Base-by-base conservation (phyloP, 805 yeast genomes). In the Yamadazyma tumulicola region DNA sequence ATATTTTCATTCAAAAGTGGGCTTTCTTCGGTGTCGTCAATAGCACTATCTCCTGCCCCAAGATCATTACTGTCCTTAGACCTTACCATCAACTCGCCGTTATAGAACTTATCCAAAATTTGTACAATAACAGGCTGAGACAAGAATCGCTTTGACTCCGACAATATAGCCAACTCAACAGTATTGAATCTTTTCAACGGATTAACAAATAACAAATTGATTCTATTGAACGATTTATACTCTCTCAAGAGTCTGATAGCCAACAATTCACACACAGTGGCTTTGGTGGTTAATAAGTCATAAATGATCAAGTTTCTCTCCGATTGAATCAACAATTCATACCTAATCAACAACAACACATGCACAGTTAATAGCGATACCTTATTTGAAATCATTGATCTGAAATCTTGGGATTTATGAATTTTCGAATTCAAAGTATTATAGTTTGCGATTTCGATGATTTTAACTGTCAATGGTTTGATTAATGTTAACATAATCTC, bases 61-160 rank as follows among this genome's bases (percentile, higher is more conserved):
- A 16, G 31, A n/a, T n/a, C n/a, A n/a, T n/a, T n/a, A n/a, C n/a
- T n/a, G 20, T 34, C 36, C 16, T 40, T 40, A 22, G 37, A 38
- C 32, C 37, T 52, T 48, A 59, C 26, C 33, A 59, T 68, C 17
- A 75, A 55, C 19, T 72, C 72, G 0, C 81, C 81, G 38, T 67
- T 66, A 64, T 77, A 75, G 21, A 75, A 64, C 31, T 71, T 66
- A 32, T 69, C 67, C 24, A 75, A 45, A 5, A 72, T 65, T 19
- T 67, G 63, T 4, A 67, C 61, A 2, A 75, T 64, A 4, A 71
- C 62, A 1, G 80, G 79, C 47, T 74, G 78, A 3, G 77, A 66
- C 30, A 75, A 52, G 39, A 75, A 67, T 43, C 59, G 58, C 45
- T 75, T 75, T 2, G 79, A 71, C 37, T 70, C 71, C n/a, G 76